phyloP scores from a whole-genome alignment of 371 early-diverging fungal species.

The Apophysomyces ossiformis region DNA sequence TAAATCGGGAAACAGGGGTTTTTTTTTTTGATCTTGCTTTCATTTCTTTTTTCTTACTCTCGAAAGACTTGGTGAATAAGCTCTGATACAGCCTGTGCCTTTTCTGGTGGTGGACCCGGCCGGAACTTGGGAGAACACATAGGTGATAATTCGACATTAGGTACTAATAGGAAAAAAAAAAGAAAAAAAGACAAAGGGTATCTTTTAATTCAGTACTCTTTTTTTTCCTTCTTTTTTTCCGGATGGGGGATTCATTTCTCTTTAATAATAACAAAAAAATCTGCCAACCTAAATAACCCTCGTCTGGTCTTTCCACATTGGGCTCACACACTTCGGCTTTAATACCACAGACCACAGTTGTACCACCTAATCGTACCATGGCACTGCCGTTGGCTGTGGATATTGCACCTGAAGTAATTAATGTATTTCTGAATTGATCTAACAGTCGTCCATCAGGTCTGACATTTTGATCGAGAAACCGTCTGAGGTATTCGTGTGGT shows the following conservation, averaged over 20 bases:
- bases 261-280: background rate
- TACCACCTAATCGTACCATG: conserved; percentile 87
- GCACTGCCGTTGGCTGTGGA: conserved; percentile 86
- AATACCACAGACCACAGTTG: conserved; percentile 91
- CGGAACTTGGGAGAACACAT: conserved; percentile 83
- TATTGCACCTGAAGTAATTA: conserved; percentile 72
- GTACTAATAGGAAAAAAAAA: conserved; percentile 68
- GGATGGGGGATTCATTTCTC: background rate
- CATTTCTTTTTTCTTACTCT: conserved; percentile 43
- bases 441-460: conserved; percentile 86
- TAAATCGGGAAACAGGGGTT: background rate
- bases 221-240: background rate
- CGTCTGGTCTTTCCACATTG: conserved; percentile 61
- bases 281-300: conserved; percentile 79
- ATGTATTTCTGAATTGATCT: conserved; percentile 63
- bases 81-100: conserved; percentile 86
- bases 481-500: conserved; percentile 86
- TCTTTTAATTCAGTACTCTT: background rate
- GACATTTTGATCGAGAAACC: conserved; percentile 77
- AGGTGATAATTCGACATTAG: conserved; percentile 91
- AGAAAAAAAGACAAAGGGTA: too few species aligned
- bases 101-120: conserved; percentile 88
- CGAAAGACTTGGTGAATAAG: conserved; percentile 71
- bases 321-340: conserved; percentile 96
- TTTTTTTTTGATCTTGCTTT: background rate